phyloP scores from a whole-genome alignment of 2,329 filamentous ascomycete genomes.

The Sporothrix inflata region DNA sequence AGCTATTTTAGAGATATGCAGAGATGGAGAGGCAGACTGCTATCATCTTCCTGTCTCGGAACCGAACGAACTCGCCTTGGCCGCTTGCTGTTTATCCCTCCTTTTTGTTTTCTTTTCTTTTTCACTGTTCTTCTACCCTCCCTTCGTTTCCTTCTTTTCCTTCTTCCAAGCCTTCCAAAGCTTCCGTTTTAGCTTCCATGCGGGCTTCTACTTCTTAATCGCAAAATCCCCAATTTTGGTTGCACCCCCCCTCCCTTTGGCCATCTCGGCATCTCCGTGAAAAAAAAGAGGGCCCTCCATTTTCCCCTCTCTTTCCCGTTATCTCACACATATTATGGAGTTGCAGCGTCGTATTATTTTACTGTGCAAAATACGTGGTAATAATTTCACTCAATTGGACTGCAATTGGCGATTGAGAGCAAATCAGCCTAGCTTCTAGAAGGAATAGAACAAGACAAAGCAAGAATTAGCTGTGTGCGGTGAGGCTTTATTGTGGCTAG shows the following conservation, averaged over 20 bases:
- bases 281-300: slow-evolving; percentile 10
- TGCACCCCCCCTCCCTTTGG: not conserved
- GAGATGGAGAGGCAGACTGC: not conserved
- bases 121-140: not conserved
- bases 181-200: slow-evolving; percentile 1
- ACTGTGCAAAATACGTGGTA: not conserved
- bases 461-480: not conserved
- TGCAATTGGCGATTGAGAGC: not conserved
- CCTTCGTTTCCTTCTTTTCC: not conserved
- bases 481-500: not conserved
- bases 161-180: not conserved
- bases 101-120: not conserved
- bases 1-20: not conserved
- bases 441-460: not conserved
- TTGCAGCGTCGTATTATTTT: slow-evolving; percentile 6
- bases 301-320: slow-evolving; percentile 7
- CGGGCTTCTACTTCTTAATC: not conserved
- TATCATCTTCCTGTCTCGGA: not conserved
- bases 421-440: not conserved
- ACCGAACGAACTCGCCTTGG: not conserved
- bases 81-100: not conserved
- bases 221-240: not conserved
- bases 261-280: slow-evolving; percentile 22
- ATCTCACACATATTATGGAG: not conserved
- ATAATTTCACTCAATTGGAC: not conserved